phyloP scores from a whole-genome alignment of 2,329 filamentous ascomycete species.

The Colletotrichum sp. region DNA sequence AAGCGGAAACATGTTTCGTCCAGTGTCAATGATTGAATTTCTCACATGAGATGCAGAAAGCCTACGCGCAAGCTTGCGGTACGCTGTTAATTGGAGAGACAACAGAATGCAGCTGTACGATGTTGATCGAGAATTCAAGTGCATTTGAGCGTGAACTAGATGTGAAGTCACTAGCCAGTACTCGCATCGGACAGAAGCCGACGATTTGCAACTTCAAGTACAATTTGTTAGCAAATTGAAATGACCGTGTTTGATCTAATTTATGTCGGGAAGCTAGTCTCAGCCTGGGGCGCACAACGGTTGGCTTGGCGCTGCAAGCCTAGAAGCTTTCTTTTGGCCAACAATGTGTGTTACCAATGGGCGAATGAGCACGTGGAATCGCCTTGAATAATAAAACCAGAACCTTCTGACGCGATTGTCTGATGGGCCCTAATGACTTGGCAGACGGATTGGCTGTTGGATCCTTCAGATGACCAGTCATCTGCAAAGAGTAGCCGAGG shows the following conservation, averaged over 20 bases:
- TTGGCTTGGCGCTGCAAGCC: background rate
- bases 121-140: fast-evolving
- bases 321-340: background rate
- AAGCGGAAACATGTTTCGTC: background rate
- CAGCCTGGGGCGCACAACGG: background rate
- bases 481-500: background rate
- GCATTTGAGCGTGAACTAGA: fast-evolving
- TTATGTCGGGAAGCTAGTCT: background rate
- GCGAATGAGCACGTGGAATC: background rate
- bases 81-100: background rate
- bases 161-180: fast-evolving
- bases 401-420: background rate
- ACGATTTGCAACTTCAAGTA: background rate
- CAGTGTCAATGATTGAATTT: background rate
- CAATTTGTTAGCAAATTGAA: background rate
- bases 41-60: background rate
- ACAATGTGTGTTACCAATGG: background rate
- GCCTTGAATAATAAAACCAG: background rate
- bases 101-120: fast-evolving
- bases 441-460: background rate
- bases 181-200: fast-evolving
- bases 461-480: background rate
- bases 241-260: background rate
- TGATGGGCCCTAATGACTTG: background rate
- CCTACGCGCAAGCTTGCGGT: background rate